phyloP scores from a whole-genome alignment of 208 protist genomes.

The Wallacemonas sp. region DNA sequence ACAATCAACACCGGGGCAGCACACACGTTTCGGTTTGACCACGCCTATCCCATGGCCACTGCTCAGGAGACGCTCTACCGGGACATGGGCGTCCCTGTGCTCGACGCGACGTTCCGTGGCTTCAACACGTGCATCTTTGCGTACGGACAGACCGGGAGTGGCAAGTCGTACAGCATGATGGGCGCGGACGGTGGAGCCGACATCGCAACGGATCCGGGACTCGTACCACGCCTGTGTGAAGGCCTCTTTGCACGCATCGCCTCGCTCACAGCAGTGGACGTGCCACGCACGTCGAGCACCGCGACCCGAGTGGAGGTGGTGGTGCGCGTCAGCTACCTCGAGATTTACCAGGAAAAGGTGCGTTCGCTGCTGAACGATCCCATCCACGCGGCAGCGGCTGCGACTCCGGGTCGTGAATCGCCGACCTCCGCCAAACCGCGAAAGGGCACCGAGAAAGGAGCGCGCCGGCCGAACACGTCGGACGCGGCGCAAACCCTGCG shows the following conservation, averaged over 20 bases:
- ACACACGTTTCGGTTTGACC: slow-evolving; percentile 80
- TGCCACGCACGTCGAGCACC: too few species aligned
- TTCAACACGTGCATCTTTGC: slow-evolving; percentile 93
- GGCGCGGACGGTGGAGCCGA: slow-evolving; percentile 64
- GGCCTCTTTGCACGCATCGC: slow-evolving; percentile 72
- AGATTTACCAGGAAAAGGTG: slow-evolving; percentile 92
- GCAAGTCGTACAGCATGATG: slow-evolving; percentile 92
- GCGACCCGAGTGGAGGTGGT: slow-evolving; percentile 40
- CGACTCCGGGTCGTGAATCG: slow-evolving; percentile 19
- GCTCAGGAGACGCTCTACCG: slow-evolving; percentile 85
- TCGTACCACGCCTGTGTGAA: slow-evolving; percentile 79
- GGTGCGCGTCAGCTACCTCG: slow-evolving; percentile 88
- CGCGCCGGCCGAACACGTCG: slow-evolving; percentile 5
- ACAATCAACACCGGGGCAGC: slow-evolving; percentile 15
- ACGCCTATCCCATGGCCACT: slow-evolving; percentile 51
- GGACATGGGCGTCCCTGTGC: slow-evolving; percentile 82
- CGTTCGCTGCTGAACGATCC: slow-evolving; percentile 60
- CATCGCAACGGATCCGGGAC: slow-evolving; percentile 61
- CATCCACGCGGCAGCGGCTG: neutral
- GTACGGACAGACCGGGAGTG: slow-evolving; percentile 92
- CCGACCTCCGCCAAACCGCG: too few species aligned
- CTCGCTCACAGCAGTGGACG: too few species aligned
- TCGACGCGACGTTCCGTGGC: slow-evolving; percentile 84
- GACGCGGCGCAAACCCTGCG: slow-evolving; percentile 37
- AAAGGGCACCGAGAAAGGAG: slow-evolving; percentile 5